Evolutionary conservation across 176 grass and related monocot species (phyloP), one percentile per base, ranked within the genome.

Genomic region (Oryza meyeriana): DNA sequence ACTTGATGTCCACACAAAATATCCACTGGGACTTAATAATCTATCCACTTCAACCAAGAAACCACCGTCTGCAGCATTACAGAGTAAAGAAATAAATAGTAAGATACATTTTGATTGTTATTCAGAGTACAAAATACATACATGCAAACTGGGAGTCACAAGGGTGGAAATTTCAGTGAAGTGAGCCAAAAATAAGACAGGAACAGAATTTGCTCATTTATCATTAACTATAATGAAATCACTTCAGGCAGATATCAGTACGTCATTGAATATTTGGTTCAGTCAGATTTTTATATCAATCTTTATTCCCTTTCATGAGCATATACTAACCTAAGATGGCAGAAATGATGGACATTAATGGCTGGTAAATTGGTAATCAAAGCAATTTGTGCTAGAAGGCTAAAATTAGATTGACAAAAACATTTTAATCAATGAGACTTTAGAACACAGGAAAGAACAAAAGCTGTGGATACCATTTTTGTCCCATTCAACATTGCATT

Each of bases 11-110:
- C 93, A 99, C 31, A 99, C 89, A 85, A 99, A 99, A 80, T 99
- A 99, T 59, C 96, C 96, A 84, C 91, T 87, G 82, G 96, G 93
- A 72, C 96, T 93, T 85, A 99, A 85, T 82, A 99, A 89, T 61
- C 96, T 94, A 77, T 99, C 93, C n/a, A 99, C 89, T 90, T 99
- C 96, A 75, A 92, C 82, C 87, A 99, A 92, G 81, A 91, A 99
- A 87, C 90, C 79, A 69, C 93, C 96, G 88, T 92, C 96, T 99
- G 81, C 83, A 85, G 24, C 61, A 77, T 52, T 64, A 87, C 64
- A 72, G 30, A 67, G 48, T 72, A 75, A 41, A 44, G 11, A 16
- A 45, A 35, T 64, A 38, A 64, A 20, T 39, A 81, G 9, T 84
- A 84, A 61, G 69, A 77, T 75, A 59, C 17, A 11, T 62, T 62